Evolutionary conservation across 192 early-diverging fungal genomes (phyloP), one percentile per base, ranked within the genome.

Genomic region (Thamnidium elegans): DNA sequence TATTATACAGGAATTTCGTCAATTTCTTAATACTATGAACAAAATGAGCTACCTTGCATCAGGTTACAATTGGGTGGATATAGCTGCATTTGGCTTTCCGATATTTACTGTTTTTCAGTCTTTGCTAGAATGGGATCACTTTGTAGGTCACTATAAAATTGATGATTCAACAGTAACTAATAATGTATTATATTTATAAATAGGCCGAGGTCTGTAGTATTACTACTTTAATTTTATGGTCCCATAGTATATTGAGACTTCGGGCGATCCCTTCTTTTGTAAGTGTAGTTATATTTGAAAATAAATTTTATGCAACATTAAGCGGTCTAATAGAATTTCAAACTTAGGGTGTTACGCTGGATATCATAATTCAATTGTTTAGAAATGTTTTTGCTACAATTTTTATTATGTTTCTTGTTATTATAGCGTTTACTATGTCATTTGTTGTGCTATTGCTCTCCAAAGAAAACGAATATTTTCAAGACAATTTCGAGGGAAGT

Each of bases 391-490:
- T 53, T 34, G 50, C 62, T 3, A 36, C 53, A 19, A 23, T 64
- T 14, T 23, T 14, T 13, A 52, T 64, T 5, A 32, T 64, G 62
- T 4, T 54, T 8, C 14, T 64, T 14, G 50, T 53, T n/a, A 23
- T 64, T 21, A 48, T 51, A 0, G 50, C 62, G 23, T 64, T 64
- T 17, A 26, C 62, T 15, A 31, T 52, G 7, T 34, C 62, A 21
- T 54, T 64, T 64, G 53, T 53, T 44, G 32, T 64, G 3, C 43
- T 64, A 21, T 30, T 64, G 10, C 50, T 34, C 15, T 23, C n/a
- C 13, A 5, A 64, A 43, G 2, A 8, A 3, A 34, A 39, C 13
- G 50, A 43, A 1, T 42, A 53, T 15, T 64, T 64, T 26, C 36
- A 50, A 52, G 34, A 53, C 8, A 10, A 50, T 43, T 64, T 19